These are phyloP conservation scores for Pleurotus eryngii DNA, from an alignment of 768 basidiomycete genomes.

Conservation along the genomic window DNA sequence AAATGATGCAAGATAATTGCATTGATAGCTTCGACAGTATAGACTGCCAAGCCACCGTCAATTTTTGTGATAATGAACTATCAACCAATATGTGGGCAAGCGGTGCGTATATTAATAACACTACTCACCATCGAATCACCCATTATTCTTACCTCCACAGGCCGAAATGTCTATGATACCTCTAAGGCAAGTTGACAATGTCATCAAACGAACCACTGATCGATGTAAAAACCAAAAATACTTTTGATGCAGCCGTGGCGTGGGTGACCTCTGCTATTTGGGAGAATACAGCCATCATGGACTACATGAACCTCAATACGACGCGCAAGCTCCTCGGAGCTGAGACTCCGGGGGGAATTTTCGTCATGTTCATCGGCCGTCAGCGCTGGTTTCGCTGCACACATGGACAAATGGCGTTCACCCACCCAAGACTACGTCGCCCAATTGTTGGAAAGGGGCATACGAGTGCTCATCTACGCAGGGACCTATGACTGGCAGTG, in stretches of 20 bases:
- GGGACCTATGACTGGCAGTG: conserved; percentile 80
- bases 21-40: conserved; percentile 65
- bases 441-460: conserved; percentile 69
- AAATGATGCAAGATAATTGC: conserved; percentile 53
- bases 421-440: conserved; percentile 65
- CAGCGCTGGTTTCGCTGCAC: conserved; percentile 43
- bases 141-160: conserved; percentile 15
- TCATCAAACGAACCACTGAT: background rate
- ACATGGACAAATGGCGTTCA: conserved; percentile 58
- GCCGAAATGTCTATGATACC: conserved; percentile 54
- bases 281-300: conserved; percentile 35
- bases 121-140: background rate
- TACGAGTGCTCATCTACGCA: conserved; percentile 71
- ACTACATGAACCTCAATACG: conserved; percentile 55
- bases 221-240: background rate
- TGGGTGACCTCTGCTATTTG: conserved; percentile 33
- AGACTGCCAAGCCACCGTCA: conserved; percentile 61
- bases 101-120: conserved; percentile 25
- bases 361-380: conserved; percentile 55
- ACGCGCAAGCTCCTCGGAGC: conserved; percentile 56
- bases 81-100: conserved; percentile 41
- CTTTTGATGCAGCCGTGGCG: conserved; percentile 32
- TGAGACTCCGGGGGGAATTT: conserved; percentile 48
- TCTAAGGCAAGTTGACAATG: conserved; percentile 46
- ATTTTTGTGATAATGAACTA: conserved; percentile 61